phyloP scores from a whole-genome alignment of 176 grass and related monocot species.

The Sorghum bicolor region Sorghum_bicolor_NCBIv3 NC_012878.2:9992501-9993000 shows the following conservation, averaged over 20 bases:
- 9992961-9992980: too few relatives aligned
- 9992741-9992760: constrained; percentile 54
- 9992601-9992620: too few relatives aligned
- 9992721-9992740: constrained; percentile 42
- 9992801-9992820: background rate
- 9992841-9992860: too few relatives aligned
- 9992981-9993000: too few relatives aligned
- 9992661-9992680: constrained; percentile 27
- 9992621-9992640: background rate
- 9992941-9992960: background rate
- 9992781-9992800: too few relatives aligned
- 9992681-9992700: constrained; percentile 58
- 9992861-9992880: too few relatives aligned
- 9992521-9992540: background rate
- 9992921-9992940: background rate
- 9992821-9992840: background rate
- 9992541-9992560: background rate
- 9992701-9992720: constrained; percentile 44
- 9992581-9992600: too few relatives aligned
- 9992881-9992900: too few relatives aligned
- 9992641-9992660: too few relatives aligned
- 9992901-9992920: too few relatives aligned
- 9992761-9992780: background rate
- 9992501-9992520: background rate
- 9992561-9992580: background rate